Conservation (phyloP, 495 filamentous ascomycete genomes). For the Daldinia vernicosa region DNA sequence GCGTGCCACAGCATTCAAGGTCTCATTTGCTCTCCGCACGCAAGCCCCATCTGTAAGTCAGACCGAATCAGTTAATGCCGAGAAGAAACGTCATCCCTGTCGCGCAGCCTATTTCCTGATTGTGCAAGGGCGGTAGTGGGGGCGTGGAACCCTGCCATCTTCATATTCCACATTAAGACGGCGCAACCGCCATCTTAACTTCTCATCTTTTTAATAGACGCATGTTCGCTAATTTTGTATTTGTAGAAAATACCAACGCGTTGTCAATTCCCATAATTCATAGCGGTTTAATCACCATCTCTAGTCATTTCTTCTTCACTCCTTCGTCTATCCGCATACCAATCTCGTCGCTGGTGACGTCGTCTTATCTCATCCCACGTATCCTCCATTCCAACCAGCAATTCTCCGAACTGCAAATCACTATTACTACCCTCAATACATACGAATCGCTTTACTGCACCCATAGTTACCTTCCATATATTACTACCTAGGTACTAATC, state of each 20-base stretch:
- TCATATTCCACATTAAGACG: background rate
- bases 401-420: slow-evolving; percentile 26
- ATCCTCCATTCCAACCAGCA: slow-evolving; percentile 31
- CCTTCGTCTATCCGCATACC: slow-evolving; percentile 15
- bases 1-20: too few relatives aligned
- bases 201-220: background rate
- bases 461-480: slow-evolving; percentile 11
- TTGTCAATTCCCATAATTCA: background rate
- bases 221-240: background rate
- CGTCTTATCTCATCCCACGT: slow-evolving; percentile 33
- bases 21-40: background rate
- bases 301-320: slow-evolving; percentile 2
- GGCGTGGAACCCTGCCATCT: background rate
- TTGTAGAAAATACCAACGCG: background rate
- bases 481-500: slow-evolving; percentile 8
- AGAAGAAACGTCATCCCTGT: slow-evolving; percentile 12
- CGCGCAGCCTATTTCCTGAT: slow-evolving; percentile 7
- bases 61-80: background rate
- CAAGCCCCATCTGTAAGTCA: slow-evolving; percentile 6
- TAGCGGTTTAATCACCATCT: slow-evolving; percentile 1
- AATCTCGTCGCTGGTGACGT: slow-evolving; percentile 33
- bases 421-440: background rate
- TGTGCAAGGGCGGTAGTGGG: slow-evolving; percentile 26
- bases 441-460: slow-evolving; percentile 16
- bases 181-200: background rate